Base-by-base conservation (phyloP, 1,139 yeast genomes). In the Lodderomyces jiufengensis region DNA sequence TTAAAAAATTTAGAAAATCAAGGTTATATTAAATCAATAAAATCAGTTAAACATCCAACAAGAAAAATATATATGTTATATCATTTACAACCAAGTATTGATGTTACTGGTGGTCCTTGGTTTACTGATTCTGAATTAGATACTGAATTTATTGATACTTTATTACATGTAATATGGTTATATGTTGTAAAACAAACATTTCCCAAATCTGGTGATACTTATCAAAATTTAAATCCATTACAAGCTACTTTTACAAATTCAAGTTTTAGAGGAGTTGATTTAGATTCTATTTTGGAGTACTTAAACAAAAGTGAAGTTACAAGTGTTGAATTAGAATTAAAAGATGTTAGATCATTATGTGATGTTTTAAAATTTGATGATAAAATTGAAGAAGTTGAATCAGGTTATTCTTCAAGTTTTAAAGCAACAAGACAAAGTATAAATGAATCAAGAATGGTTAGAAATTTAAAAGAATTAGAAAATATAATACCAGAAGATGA, bases 61-160 rank as follows among this genome's bases (percentile, higher is more conserved):
- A 73, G 98, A 48, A 94, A 92, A 57, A 92, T 92, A 29, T 94
- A 88, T 61, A 92, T 92, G 97, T 70, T 94, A 42, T 90, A 88
- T 56, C 83, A 87, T 52, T 64, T 94, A 48, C 95, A 87, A 55
- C 99, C 99, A 7, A 83, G 95, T 4, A 80, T 86, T 25, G 97
- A 90, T 49, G 94, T 92, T 29, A 92, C 98, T 0, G 99, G 99
- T 43, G 99, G 98, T 1, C 98, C 98, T 3, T 92, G 98, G 98
- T 94, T 90, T 58, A 88, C 97, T 0, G 98, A 94, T 55, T 80
- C 90, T 24, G 98, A 92, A 57, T 71, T 92, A 42, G 99, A 92
- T 54, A 81, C 90, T 3, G 98, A 90, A 55, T 92, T 92, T 54
- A 90, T 92, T 42, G 94, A 87, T 48, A 80, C 87, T 33, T 63